Conservation (phyloP, 768 basidiomycete genomes). For the Phaeolepiota aurea region DNA sequence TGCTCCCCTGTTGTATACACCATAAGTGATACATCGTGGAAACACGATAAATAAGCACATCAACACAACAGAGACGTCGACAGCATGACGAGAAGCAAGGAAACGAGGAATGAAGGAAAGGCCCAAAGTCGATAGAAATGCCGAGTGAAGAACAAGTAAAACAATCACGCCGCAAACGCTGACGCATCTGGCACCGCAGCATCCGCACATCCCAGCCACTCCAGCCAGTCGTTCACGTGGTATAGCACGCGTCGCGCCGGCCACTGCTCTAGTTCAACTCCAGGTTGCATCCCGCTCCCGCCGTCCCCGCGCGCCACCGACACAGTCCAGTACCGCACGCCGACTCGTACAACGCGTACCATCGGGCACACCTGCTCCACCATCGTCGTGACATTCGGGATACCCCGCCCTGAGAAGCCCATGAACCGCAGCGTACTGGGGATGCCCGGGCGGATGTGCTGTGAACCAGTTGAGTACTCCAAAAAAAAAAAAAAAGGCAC, state of each 20-base stretch:
- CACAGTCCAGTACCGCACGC: constrained; percentile 48
- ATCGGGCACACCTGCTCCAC: constrained; percentile 57
- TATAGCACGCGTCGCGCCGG: constrained; percentile 42
- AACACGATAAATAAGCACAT: too few species aligned
- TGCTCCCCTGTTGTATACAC: too few species aligned
- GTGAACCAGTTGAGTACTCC: background rate
- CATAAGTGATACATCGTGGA: too few species aligned
- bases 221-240: constrained; percentile 53
- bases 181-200: constrained; percentile 26
- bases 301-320: constrained; percentile 12
- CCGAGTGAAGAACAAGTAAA: too few species aligned
- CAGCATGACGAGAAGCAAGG: too few species aligned
- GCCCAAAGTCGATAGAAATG: too few species aligned
- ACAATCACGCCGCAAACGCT: constrained; percentile 12
- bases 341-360: constrained; percentile 47
- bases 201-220: constrained; percentile 56
- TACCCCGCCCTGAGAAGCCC: constrained; percentile 40
- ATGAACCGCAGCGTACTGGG: constrained; percentile 47
- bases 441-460: constrained; percentile 56
- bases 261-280: constrained; percentile 46
- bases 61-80: too few species aligned
- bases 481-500: constrained; percentile 4
- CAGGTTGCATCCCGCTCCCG: constrained; percentile 16
- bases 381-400: constrained; percentile 31
- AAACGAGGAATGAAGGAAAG: too few species aligned